Base-by-base conservation (phyloP, 225 moss, liverwort and hornwort species). In the Ulota crispa region DNA sequence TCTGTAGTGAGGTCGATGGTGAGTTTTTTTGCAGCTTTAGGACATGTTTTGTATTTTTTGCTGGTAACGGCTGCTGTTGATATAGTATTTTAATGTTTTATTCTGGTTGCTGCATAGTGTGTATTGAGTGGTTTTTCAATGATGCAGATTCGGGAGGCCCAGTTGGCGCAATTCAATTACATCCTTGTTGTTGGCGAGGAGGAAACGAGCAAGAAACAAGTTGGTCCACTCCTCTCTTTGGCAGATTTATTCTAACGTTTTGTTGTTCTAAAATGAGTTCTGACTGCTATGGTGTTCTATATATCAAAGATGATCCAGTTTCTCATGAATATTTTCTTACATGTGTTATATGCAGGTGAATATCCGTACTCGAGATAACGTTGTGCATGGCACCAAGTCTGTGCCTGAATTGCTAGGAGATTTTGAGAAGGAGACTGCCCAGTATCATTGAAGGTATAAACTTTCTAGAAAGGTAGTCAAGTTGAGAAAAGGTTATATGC, bases 171-270 rank as follows among this genome's bases (percentile, higher is more conserved):
- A 83, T 99, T 94, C 56, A 99, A 99, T 70, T 99, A 95, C 70
- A 99, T 93, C 82, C 95, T 99, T 71, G 95, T 94, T 27, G 98
- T 99, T 61, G 98, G 98, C 55, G 93, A 95, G 80, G 89, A 90
- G 27, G 98, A 95, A 86, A 93, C 88, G 62, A 91, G 77, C 72
- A 89, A 73, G 27, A 84, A 85, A 14, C 84, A 83, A 82, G 95
- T 95, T 7, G 6, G 87, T 75, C 18, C 71, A 50, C 53, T 39
- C 10, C 37, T 34, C 64, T 42, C 14, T 23, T 30, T 5, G n/a
- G 68, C 66, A 68, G 42, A 66, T 36, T 64, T n/a, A 11, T 70
- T 53, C 2, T 34, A 41, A 61, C 14, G 2, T 21, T 23, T 73
- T 68, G 30, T 61, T 36, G 34, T 57, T 41, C 1, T 34, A 16